A percentile compares a stretch with the other conserved stretches of the same genome.
Evolutionary conservation across 148 eudicot species (phyloP).

Genomic region (Gaultheria prostrata): DNA sequence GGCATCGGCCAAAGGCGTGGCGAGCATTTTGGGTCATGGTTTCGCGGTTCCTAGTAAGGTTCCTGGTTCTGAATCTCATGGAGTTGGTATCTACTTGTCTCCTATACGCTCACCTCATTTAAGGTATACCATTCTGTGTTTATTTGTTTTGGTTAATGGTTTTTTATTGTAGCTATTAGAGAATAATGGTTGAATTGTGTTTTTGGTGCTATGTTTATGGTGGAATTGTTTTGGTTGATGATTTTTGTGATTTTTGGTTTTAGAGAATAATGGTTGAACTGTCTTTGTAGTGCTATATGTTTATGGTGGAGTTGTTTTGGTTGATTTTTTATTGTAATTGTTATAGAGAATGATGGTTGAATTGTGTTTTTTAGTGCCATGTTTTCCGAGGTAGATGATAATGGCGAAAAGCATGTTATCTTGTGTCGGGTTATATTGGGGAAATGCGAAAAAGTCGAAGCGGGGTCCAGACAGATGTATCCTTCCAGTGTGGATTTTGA

Average conservation of each 20-base stretch:
- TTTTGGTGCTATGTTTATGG: background rate
- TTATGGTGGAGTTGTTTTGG: background rate
- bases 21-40: constrained; percentile 40
- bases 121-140: constrained; percentile 35
- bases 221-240: background rate
- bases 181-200: too few relatives aligned
- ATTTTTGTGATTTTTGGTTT: background rate
- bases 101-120: constrained; percentile 31
- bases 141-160: background rate
- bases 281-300: background rate
- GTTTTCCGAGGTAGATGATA: constrained; percentile 45
- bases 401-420: constrained; percentile 61
- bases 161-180: background rate
- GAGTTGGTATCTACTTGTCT: constrained; percentile 58
- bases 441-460: constrained; percentile 47
- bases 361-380: constrained; percentile 35
- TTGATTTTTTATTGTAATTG: background rate
- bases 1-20: constrained; percentile 35
- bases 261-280: constrained; percentile 14
- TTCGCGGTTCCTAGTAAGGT: constrained; percentile 32
- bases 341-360: constrained; percentile 7
- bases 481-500: constrained; percentile 53
- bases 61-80: constrained; percentile 34
- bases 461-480: constrained; percentile 49
- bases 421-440: constrained; percentile 66